Evolutionary conservation across 257 asterid species (phyloP), one percentile per base, ranked within the genome.

Genomic region (Lavandula angustifolia): DNA sequence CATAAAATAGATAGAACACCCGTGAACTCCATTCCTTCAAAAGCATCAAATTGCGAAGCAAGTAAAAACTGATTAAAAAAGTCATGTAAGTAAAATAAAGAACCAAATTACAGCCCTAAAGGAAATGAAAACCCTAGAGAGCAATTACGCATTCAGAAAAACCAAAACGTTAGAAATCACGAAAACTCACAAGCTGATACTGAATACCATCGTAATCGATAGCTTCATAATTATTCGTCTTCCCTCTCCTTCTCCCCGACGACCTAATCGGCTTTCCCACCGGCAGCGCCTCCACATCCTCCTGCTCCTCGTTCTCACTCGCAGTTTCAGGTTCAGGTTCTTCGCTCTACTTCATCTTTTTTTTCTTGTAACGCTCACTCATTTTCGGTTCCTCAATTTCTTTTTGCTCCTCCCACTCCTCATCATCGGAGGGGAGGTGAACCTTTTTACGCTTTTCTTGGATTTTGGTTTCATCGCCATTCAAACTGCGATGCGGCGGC

Each of bases 151-250:
- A 60, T 6, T n/a, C 66, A 31, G 55, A 71, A 49, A 16, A 60
- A 58, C 1, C 27, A 22, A 22, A 22, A 22, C 27, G 27, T 22
- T 22, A 22, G 27, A 22, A 22, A 22, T 22, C 27, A 12, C 3
- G 51, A 66, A 67, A 4, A 73, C 87, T 84, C 72, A 91, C 98
- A 9, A 92, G 89, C 18, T 89, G 82, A 67, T 83, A 92, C 18
- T 83, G 92, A 44, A 66, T 38, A 8, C 95, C 94, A 38, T 92
- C 97, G 63, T 80, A 87, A 66, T 92, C 97, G 47, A 89, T 89
- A 0, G 85, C 72, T 4, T 48, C 65, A 16, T 55, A 92, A 42
- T 80, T 85, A 10, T 35, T 78, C 74, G 67, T 77, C 70, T 58
- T 80, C 58, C 86, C 77, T 35, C 76, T 73, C 10, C 96, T 96